Evolutionary conservation across 305 asterid genomes (phyloP), one percentile per base, ranked within the genome.

Genomic region (Stenogyne calaminthoides): DNA sequence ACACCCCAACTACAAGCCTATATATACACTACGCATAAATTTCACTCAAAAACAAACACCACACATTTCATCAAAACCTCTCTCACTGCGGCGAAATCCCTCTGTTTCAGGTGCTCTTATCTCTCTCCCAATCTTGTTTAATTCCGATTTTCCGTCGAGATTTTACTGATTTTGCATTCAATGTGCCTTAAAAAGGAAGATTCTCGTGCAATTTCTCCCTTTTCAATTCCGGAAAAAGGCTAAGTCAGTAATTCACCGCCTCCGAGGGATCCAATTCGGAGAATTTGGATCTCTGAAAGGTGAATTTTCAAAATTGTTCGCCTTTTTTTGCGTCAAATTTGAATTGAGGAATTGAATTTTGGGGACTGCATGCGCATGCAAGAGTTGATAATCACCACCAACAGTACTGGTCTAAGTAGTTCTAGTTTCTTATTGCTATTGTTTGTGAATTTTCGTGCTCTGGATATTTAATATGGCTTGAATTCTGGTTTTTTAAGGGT

Each of bases 351-450:
- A 54, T 16, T 64, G 1, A 11, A 34, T 44, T 67, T 56, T 60
- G 2, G 60, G 64, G 5, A 22, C 9, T 74, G 80, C 80, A 75
- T 74, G 79, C 11, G 22, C 80, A 64, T 75, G 80, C 67, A 75
- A 62, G 63, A 63, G 64, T 42, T 73, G 69, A 52, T 39, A 18
- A 52, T 67, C 76, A 19, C 54, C 5, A 15, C 29, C 76, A 62
- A 60, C 11, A 7, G 15, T 49, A 37, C 22, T 6, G 11, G 27
- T 39, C 44, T 16, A 9, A 20, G 2, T 46, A 16, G 29, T 60
- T 75, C 7, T 25, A 67, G 42, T 56, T 16, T 16, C 16, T 54
- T 29, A 66, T 11, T 47, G 52, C 29, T 15, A 7, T 18, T 58
- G 32, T 78, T 54, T 61, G 32, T 52, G 72, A 10, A 37, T 61